A percentile compares a stretch with the other conserved stretches of the same genome.
Evolutionary conservation across 2,329 filamentous ascomycete genomes (phyloP).

Genomic region (Parastagonospora avenae): DNA sequence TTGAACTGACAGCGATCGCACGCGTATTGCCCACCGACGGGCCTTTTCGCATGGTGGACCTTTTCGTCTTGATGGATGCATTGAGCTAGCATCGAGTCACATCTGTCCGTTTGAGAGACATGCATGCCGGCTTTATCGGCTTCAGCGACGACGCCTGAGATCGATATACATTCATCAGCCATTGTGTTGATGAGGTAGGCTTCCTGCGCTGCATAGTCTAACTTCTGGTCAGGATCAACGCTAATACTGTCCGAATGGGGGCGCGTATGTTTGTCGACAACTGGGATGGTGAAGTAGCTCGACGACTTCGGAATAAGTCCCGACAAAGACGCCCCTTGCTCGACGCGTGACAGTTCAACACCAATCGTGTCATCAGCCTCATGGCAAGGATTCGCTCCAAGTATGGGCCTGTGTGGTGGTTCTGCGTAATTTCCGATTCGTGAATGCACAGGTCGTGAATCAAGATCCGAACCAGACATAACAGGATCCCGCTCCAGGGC

Average conservation of each 20-base stretch:
- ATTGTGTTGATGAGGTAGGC: background rate
- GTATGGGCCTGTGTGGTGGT: conserved; percentile 27
- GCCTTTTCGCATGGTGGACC: no score
- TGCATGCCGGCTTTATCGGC: background rate
- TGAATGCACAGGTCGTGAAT: background rate
- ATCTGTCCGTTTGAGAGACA: background rate
- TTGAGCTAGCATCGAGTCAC: background rate
- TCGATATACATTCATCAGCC: background rate
- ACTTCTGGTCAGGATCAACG: background rate
- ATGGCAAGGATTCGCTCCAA: conserved; percentile 28
- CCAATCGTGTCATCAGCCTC: conserved; percentile 5
- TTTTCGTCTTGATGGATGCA: background rate
- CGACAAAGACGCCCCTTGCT: background rate
- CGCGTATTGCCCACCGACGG: background rate
- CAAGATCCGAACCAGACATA: conserved; percentile 2
- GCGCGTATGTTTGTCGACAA: background rate
- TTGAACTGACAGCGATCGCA: background rate
- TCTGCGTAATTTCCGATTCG: conserved; percentile 1
- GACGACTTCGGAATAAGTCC: background rate
- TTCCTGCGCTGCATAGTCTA: background rate
- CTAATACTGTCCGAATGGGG: background rate
- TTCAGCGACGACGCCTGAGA: background rate
- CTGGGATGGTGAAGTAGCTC: conserved; percentile 15
- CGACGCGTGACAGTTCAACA: background rate
- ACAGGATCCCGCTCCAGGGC: conserved; percentile 22